Evolutionary conservation across 1,284 basidiomycete species (phyloP), one percentile per base, ranked within the genome.

Genomic region (Fomitiporia mediterranea): DNA sequence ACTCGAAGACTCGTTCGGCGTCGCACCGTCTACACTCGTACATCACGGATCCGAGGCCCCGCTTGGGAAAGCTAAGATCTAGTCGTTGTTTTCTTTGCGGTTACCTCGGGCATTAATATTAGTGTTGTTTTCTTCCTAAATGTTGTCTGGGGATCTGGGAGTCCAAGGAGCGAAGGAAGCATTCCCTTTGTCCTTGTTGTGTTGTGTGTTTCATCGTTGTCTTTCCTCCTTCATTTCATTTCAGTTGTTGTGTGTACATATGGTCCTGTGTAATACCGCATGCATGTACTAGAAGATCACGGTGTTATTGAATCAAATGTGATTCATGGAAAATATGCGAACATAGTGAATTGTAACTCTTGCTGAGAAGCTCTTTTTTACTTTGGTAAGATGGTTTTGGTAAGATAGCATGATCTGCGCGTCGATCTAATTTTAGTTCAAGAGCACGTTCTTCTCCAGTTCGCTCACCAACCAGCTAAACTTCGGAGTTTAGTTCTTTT

Each of bases 21-120:
- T 89, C 64, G 89, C 89, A 2, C 89, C 89, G 0, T 91, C 89
- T 4, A 91, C 89, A 9, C 69, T 91, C 25, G 80, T 89, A 5
- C 77, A 87, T 68, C 81, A 81, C 71, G 83, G 83, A 30, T 69
- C 67, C 55, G 19, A 53, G 39, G 48, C 40, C 2, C 42, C 58
- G 4, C 43, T 59, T 17, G 58, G 49, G 15, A 56, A 56, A 40
- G 35, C 58, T 13, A 59, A 59, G 28, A 47, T 52, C 17, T 57
- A 49, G 47, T 38, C 15, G n/a, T n/a, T 48, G 5, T 27, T 25
- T 55, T 30, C 13, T 43, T 46, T 46, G 15, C 15, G 21, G 44
- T 9, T 27, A 8, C 39, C 8, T 34, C 32, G 32, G 32, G 32
- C 32, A 13, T 34, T 34, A 13, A 6, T 13, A 8, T 13, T 19